Base-by-base conservation (phyloP, 345 rosid genomes). In the Sisymbrium irio region DNA sequence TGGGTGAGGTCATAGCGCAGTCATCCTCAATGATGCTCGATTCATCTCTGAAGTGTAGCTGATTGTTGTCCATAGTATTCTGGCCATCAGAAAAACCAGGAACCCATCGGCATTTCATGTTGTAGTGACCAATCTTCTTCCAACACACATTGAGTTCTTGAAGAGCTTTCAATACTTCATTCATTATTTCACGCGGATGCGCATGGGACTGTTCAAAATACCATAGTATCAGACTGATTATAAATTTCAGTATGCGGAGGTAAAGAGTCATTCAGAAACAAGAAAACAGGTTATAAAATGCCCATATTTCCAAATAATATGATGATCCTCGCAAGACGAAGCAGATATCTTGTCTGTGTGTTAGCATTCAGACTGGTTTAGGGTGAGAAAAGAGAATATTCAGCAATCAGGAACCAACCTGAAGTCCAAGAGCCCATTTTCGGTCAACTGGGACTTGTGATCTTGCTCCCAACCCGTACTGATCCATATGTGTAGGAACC, bases 391-490 rank as follows among this genome's bases (percentile, higher is more conserved):
- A 8, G 39, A 8, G 13, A 47, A 74, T 51, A 58, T 27, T 46
- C 41, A 55, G 40, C 20, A 56, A 65, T 7, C 27, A 49, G 35
- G 28, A 14, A 70, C 72, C 56, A 20, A 95, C 99, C 98, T 92
- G 92, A 65, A 95, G 86, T 70, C 99, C 98, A 78, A 95, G 92
- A 77, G 93, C 91, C 96, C 97, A 95, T 87, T 91, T 95, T 72
- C 89, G 83, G 36, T 86, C 91, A 46, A 66, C 79, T 10, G 82
- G 85, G 73, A 72, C 73, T 75, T 88, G 92, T 46, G 89, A 72
- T 70, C 85, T 85, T 62, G 82, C 62, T 72, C 89, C 85, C 51
- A 71, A 76, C 64, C 90, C 96, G 46, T 86, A 92, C 71, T 87
- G 85, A 71, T 95, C 98, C 78, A 85, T 76, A 68, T 79, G 85